Base-by-base conservation (phyloP, 1,284 basidiomycete genomes). In the Cystobasidium pallidum region DNA sequence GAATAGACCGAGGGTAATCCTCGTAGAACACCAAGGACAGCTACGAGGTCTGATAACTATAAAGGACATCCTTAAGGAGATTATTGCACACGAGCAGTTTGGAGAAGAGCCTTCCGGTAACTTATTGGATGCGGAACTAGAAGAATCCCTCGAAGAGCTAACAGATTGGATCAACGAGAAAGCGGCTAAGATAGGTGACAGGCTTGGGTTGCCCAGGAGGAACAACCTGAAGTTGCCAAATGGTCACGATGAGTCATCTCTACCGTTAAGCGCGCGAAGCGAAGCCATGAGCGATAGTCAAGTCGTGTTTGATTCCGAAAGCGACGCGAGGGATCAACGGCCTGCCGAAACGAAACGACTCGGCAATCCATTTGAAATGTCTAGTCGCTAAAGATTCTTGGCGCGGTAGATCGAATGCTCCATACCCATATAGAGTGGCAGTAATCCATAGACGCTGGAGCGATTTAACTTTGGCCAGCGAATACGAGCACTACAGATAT, bases 11-110 rank as follows among this genome's bases (percentile, higher is more conserved):
- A 88, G 94, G 19, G 91, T 96, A 17, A 94, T 99, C 73, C 85
- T 99, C 4, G 92, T 99, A 0, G 90, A 93, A 78, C 87, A 91
- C 71, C 87, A 89, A 77, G 95, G 95, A 13, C 82, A 84, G 49
- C 84, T 99, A 2, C 87, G 86, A 0, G 95, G 95, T 0, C 84
- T 99, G 17, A 89, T 97, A 24, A 98, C 94, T 0, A 91, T 99
- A 73, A 99, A 99, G 80, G 96, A 99, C 77, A 91, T 98, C 13
- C 83, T 99, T 11, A 75, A 75, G 32, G 76, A 77, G 62, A 75
- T 74, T 0, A 70, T 77, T 32, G 73, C 75, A 7, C 77, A 78
- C 63, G 77, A 77, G 47, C 67, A 64, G 43, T 32, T 47, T 45
- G 59, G 66, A 41, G 66, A 73, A 43, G n/a, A 41, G 8, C 67